These are phyloP conservation scores for Acephala macrosclerotiorum DNA, from an alignment of 2,329 filamentous ascomycete species.

Conservation along the genomic window DNA sequence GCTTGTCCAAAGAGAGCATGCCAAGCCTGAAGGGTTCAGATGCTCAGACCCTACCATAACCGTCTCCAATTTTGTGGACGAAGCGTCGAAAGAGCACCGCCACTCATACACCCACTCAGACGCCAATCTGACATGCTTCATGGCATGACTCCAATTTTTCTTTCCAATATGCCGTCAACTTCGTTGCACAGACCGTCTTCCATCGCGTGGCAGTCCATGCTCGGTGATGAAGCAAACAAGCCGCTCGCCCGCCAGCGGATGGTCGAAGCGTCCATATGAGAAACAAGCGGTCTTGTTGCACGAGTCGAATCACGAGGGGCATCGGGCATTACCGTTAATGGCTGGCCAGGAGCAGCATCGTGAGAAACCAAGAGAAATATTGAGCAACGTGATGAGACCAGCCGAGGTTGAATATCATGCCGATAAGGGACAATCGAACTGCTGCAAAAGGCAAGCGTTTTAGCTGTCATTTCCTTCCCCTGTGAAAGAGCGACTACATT, in stretches of 20 bases:
- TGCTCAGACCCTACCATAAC: background rate
- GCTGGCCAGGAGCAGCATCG: constrained; percentile 3
- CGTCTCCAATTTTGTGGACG: background rate
- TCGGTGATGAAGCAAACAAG: background rate
- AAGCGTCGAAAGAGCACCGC: background rate
- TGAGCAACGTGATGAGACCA: background rate
- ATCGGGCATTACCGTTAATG: background rate
- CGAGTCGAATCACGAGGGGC: background rate
- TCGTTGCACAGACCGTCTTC: constrained; percentile 11
- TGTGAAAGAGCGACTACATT: background rate
- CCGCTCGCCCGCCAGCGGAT: background rate
- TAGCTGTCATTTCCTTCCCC: background rate
- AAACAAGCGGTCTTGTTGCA: constrained; percentile 6
- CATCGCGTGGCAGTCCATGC: constrained; percentile 8
- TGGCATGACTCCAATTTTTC: constrained; percentile 6
- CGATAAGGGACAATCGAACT: background rate
- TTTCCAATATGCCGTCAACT: background rate
- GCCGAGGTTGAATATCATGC: background rate
- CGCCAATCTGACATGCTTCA: background rate
- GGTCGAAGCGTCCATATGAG: constrained; percentile 1
- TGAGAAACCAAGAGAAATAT: background rate
- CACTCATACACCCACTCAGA: background rate
- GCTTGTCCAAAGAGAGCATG: constrained; percentile 10
- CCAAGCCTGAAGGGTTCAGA: constrained; percentile 8
- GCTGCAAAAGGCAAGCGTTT: constrained; percentile 7